Conservation (phyloP, 192 early-diverging fungal genomes). For the Umbelopsis vinacea region DNA sequence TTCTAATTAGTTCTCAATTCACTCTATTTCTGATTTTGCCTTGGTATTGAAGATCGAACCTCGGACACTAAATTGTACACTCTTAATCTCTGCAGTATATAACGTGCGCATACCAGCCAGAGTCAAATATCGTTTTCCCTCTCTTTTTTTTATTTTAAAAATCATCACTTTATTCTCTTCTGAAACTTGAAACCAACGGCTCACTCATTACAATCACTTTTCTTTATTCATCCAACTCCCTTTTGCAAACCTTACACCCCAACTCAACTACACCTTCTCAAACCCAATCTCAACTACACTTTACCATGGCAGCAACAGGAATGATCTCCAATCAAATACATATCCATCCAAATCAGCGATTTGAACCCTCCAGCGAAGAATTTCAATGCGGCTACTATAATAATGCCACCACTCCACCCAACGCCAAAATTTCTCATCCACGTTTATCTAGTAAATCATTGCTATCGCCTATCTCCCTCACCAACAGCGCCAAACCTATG, state of each 20-base stretch:
- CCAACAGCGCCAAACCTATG: background rate
- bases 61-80: slow-evolving; percentile 21
- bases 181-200: background rate
- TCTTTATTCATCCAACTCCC: background rate
- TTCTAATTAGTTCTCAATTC: slow-evolving; percentile 1
- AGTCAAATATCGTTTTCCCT: background rate
- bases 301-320: slow-evolving; percentile 14
- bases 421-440: background rate
- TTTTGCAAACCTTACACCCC: background rate
- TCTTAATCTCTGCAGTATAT: slow-evolving; percentile 16
- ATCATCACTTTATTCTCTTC: background rate
- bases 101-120: slow-evolving; percentile 15
- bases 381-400: slow-evolving; percentile 5
- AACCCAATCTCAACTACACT: background rate
- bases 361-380: slow-evolving; percentile 15
- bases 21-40: slow-evolving; percentile 15
- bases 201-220: background rate
- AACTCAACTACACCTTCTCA: background rate
- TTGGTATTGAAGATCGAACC: slow-evolving; percentile 14
- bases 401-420: background rate
- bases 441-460: slow-evolving; percentile 2
- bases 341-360: slow-evolving; percentile 15
- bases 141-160: background rate
- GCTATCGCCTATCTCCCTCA: background rate
- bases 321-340: slow-evolving; percentile 11